Evolutionary conservation across 345 rosid species (phyloP).

Genomic region (Salix dunnii): DNA sequence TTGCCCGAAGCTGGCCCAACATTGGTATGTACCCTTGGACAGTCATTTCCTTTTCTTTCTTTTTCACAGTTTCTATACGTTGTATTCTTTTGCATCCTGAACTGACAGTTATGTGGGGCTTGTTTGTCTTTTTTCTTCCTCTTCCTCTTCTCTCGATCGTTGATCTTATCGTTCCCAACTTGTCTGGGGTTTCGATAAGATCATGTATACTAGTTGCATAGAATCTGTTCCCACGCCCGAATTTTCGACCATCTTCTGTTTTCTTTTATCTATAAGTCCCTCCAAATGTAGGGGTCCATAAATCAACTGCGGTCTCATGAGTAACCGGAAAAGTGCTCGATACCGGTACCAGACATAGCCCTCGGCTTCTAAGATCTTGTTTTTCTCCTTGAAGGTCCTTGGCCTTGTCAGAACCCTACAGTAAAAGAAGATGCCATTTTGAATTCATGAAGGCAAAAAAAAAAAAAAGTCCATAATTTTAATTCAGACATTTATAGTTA

Average conservation of each 20-base stretch:
- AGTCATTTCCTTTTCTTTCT: conserved; percentile 11
- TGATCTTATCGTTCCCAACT: conserved; percentile 33
- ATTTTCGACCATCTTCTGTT: conserved; percentile 4
- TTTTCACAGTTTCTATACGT: background rate
- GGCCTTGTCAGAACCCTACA: conserved; percentile 52
- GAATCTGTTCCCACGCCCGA: conserved; percentile 29
- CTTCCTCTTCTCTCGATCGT: background rate
- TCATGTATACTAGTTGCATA: conserved; percentile 20
- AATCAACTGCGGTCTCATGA: conserved; percentile 73
- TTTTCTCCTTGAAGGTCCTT: conserved; percentile 62
- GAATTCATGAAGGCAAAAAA: background rate
- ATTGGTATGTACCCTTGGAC: conserved; percentile 12
- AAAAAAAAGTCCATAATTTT: background rate
- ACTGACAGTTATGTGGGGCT: conserved; percentile 11
- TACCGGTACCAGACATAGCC: conserved; percentile 85
- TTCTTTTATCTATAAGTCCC: conserved; percentile 74
- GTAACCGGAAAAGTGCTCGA: conserved; percentile 87
- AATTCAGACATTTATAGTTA: background rate
- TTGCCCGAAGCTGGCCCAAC: conserved; percentile 21
- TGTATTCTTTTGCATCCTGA: conserved; percentile 14
- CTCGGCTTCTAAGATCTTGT: conserved; percentile 87
- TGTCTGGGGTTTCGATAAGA: conserved; percentile 40
- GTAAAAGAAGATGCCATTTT: background rate
- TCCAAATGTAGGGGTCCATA: conserved; percentile 97
- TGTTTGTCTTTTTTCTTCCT: background rate